Evolutionary conservation across 345 rosid genomes (phyloP), one percentile per base, ranked within the genome.

Genomic region (Streptanthus diversifolius): DNA sequence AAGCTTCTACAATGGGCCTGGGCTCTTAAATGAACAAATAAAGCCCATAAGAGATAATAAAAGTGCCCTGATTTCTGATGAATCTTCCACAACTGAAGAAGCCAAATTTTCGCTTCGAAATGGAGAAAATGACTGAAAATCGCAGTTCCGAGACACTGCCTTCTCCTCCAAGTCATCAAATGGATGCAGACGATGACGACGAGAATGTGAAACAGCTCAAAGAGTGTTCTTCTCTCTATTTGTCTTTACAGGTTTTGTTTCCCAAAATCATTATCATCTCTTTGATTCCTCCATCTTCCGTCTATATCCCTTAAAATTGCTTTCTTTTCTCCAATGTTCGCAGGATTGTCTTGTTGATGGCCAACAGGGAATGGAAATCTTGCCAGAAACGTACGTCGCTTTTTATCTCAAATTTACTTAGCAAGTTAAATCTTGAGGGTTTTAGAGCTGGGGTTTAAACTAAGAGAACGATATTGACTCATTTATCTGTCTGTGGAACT

Each of bases 201-300:
- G 95, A 85, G 84, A 91, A 79, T 85, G 95, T 91, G 68, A 93
- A 88, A 83, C 98, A 91, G 77, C 91, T 93, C 51, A 70, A 68
- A 32, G 90, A 93, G 36, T 93, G 97, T 77, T 91, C 97, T 66
- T 70, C 88, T 62, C 71, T 86, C 66, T 91, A 93, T 76, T 70
- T 91, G 43, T 73, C 92, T 52, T 74, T 88, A 55, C 98, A 93
- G 90, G 97, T 86, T 47, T 65, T 39, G 25, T 2, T 54, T 41
- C 13, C 35, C 18, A 35, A 37, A 17, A 9, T 47, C 27, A 5
- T n/a, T 1, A 18, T 49, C 74, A 14, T 25, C 24, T 43, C 18
- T 40, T 56, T 17, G 18, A 11, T 37, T 15, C 29, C 19, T 0
- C n/a, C 1, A 29, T 68, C 43, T 5, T 14, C 2, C 24, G 3